Base-by-base conservation (phyloP, 2,329 filamentous ascomycete genomes). In the Dichotomopilus funicola region DNA sequence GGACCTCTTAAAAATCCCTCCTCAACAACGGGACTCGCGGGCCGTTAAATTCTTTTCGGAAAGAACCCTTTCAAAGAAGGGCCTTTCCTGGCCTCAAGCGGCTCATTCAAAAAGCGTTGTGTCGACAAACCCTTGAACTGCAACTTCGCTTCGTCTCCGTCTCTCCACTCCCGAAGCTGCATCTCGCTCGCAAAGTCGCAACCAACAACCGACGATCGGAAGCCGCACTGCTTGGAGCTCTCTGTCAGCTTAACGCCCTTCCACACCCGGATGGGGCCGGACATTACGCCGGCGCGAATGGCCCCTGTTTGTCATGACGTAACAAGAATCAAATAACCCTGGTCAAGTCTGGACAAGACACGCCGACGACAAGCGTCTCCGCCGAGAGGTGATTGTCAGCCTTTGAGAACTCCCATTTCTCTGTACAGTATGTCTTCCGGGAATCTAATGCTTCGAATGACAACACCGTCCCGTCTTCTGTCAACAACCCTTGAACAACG, bases 231-330 rank as follows among this genome's bases (percentile, higher is more conserved):
- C 12, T 41, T 27, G 19, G 19, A 27, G 19, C 27, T 11, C 12
- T 10, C n/a, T 5, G 45, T 12, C 12, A 33, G 13, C 10, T 13
- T 27, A 12, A 10, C 38, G 49, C 3, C 43, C 13, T 44, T 31
- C 38, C 44, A 27, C 50, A 45, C 42, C 12, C 40, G 3, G 37
- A 49, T 11, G 44, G 40, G 45, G 12, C 34, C 27, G 9, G 37
- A 8, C 10, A 9, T 6, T 37, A 4, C 6, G 6, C 6, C 52
- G 35, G 42, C 33, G 31, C 48, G 11, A 12, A 13, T 10, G 27
- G 1, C 19, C 40, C 11, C 13, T 19, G 41, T 49, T 27, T 58
- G 50, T 11, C 51, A 53, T 58, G 56, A 58, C 53, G 56, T 58
- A 58, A 55, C 53, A 41, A 40, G 38, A 58, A 55, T 34, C 41